Base-by-base conservation (phyloP, 306 rosid species). In the Rubus parviflorus region DNA sequence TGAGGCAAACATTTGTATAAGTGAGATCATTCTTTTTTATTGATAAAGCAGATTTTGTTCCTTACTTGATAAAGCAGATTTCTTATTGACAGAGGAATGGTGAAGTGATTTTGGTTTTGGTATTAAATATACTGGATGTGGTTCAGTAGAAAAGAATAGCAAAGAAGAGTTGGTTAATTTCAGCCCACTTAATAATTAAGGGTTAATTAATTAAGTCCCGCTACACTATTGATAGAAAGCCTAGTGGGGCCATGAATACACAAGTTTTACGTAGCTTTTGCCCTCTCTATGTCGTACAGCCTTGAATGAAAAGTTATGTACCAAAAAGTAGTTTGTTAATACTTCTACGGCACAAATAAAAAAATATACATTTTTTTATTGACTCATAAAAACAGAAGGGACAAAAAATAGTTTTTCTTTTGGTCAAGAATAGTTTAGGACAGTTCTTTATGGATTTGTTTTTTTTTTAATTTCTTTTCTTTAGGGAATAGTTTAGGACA, bases 1-100 rank as follows among this genome's bases (percentile, higher is more conserved):
- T 38, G 53, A 76, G 75, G 57, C 68, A 53, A 15, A 66, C 6
- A 61, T 80, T 73, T 66, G 73, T 23, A 52, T 17, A 38, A 61
- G 43, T 16, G 73, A 72, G 40, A 49, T 72, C 13, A 40, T 74
- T 25, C 19, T 22, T 61, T 58, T 4, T 78, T 17, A 12, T 41
- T 17, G 48, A 5, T 45, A 47, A 14, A 51, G 35, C 58, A 71
- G 8, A 15, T 49, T 51, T 25, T 25, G 46, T 52, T 72, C 60
- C 64, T 71, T 72, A n/a, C 41, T 51, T 56, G 22, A 60, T 25
- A 17, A 4, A 16, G 22, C 23, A 64, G 3, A 12, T 23, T 30
- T 61, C 30, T 46, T 11, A 17, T 1, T 70, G 52, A 48, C 77
- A 14, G 60, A 13, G 14, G 13, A 13, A 47, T 17, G 20, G n/a